These are phyloP conservation scores for Phyllosticta citrichinensis DNA, from an alignment of 2,329 filamentous ascomycete species.

Conservation along the genomic window DNA sequence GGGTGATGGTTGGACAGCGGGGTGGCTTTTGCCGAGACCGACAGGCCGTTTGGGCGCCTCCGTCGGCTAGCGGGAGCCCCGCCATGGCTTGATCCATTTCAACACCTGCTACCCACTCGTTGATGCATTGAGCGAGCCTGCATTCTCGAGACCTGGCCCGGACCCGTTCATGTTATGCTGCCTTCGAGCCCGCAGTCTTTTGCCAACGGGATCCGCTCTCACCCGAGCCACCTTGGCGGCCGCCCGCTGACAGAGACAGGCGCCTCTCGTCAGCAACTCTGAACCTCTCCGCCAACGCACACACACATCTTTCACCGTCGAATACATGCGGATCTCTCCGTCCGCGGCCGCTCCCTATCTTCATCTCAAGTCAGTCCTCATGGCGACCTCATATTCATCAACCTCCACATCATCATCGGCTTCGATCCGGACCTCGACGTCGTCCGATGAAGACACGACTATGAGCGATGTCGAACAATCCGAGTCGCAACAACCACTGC, in stretches of 20 bases:
- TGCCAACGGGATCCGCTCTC: too few relatives aligned
- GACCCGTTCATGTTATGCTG: too few relatives aligned
- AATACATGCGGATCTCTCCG: not conserved
- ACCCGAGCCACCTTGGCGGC: not conserved
- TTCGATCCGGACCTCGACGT: not conserved
- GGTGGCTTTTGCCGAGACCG: not conserved
- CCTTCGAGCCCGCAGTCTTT: too few relatives aligned
- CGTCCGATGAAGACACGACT: conserved; percentile 1
- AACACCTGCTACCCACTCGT: not conserved
- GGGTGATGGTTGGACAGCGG: not conserved
- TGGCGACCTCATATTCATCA: not conserved
- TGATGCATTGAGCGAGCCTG: too few relatives aligned
- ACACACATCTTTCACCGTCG: not conserved
- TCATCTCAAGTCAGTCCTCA: not conserved
- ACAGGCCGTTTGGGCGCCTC: not conserved
- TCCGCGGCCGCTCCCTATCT: not conserved
- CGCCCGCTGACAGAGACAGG: not conserved
- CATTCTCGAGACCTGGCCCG: too few relatives aligned
- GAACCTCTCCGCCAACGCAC: not conserved
- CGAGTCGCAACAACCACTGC: not conserved
- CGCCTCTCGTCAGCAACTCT: not conserved
- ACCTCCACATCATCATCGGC: not conserved
- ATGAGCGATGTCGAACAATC: conserved; percentile 1
- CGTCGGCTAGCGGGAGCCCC: not conserved
- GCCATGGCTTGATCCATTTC: not conserved